These are phyloP conservation scores for Chytriomyces hyalinus DNA, from an alignment of 192 early-diverging fungal species.

Conservation along the genomic window DNA sequence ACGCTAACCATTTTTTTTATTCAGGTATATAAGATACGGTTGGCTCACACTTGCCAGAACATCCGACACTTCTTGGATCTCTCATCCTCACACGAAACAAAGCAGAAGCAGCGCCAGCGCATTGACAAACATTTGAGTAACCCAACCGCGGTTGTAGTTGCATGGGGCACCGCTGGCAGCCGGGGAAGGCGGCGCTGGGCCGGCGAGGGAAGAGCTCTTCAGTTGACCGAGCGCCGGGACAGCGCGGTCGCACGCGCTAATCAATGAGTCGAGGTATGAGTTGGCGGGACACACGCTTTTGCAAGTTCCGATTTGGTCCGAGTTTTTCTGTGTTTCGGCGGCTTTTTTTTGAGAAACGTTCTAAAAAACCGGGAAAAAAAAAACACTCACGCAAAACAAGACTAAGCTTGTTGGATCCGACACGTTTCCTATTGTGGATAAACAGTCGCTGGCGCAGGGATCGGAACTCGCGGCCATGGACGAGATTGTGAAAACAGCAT, in stretches of 20 bases:
- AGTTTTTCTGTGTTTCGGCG: neutral
- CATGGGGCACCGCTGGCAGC: neutral
- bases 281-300: neutral
- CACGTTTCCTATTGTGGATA: neutral
- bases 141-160: neutral
- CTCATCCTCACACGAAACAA: neutral
- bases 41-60: neutral
- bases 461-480: conserved; percentile 8
- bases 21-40: too few species aligned
- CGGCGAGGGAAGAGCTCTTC: neutral
- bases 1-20: too few species aligned
- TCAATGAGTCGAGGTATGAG: neutral
- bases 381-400: conserved; percentile 8
- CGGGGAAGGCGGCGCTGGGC: neutral
- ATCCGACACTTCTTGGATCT: neutral
- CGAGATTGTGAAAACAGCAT: conserved; percentile 13
- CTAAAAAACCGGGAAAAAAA: too few species aligned
- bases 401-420: neutral
- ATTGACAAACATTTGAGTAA: neutral
- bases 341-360: neutral
- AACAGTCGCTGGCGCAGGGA: conserved; percentile 12
- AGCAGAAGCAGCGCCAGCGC: neutral
- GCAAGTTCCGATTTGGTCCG: neutral
- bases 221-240: neutral
- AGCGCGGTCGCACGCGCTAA: neutral